Percentiles rank a stretch among this genome's conserved stretches.
phyloP scores from a whole-genome alignment of 805 yeast species.

The Candida oleophila region DNA sequence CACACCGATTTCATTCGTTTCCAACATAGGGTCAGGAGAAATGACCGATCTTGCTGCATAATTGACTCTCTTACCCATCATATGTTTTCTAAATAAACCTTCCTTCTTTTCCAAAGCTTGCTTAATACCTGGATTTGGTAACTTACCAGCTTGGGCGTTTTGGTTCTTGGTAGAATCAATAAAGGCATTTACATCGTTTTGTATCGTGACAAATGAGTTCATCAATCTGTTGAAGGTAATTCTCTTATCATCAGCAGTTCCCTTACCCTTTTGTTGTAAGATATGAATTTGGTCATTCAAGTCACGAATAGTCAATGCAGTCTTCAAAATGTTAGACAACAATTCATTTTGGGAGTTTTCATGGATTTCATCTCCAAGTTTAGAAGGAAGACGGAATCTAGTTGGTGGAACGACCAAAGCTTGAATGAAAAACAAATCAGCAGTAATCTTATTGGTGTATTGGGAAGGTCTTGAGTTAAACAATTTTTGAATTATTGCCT shows the following conservation, averaged over 20 bases:
- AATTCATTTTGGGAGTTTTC: constrained; percentile 92
- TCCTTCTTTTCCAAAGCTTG: constrained; percentile 98
- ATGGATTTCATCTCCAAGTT: constrained; percentile 93
- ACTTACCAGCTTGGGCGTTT: constrained; percentile 61
- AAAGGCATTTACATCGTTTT: constrained; percentile 91
- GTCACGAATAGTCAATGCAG: constrained; percentile 81
- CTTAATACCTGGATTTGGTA: constrained; percentile 92
- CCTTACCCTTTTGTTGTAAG: constrained; percentile 45
- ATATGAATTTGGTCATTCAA: constrained; percentile 78
- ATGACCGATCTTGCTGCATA: constrained; percentile 99
- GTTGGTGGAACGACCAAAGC: constrained; percentile 94
- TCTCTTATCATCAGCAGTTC: constrained; percentile 66
- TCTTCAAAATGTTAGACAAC: constrained; percentile 73
- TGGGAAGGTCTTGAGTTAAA: constrained; percentile 79
- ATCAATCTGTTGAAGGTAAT: constrained; percentile 82
- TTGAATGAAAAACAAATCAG: constrained; percentile 89
- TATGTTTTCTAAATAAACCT: constrained; percentile 96
- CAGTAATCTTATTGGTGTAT: constrained; percentile 37
- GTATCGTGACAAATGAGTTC: constrained; percentile 94
- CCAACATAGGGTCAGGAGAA: constrained; percentile 97
- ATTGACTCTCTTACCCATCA: constrained; percentile 99
- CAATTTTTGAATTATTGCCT: constrained; percentile 60
- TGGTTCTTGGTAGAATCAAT: constrained; percentile 90
- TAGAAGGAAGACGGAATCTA: constrained; percentile 93
- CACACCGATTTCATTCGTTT: constrained; percentile 96